These are phyloP conservation scores for Ceraceosorus guamensis DNA, from an alignment of 1,284 basidiomycete genomes.

Conservation along the genomic window DNA sequence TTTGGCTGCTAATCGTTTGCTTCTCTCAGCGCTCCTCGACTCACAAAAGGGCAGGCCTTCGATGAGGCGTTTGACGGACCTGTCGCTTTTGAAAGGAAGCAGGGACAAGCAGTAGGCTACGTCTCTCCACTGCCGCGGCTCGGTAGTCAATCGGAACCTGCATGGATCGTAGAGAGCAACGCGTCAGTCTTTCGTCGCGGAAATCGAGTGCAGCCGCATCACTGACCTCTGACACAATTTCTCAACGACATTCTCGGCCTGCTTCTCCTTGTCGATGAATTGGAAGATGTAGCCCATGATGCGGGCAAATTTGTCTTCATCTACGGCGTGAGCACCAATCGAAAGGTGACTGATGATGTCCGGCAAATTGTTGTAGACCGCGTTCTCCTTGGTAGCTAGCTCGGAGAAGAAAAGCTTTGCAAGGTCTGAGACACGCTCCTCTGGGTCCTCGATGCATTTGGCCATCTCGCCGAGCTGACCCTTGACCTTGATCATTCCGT, in stretches of 20 bases:
- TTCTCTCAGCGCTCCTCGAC: not conserved
- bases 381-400: slow-evolving; percentile 90
- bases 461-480: slow-evolving; percentile 99
- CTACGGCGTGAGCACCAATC: slow-evolving; percentile 84
- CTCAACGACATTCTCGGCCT: slow-evolving; percentile 47
- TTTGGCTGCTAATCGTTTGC: not conserved
- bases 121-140: slow-evolving; percentile 91
- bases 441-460: slow-evolving; percentile 92
- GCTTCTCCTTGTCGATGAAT: slow-evolving; percentile 78
- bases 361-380: slow-evolving; percentile 96
- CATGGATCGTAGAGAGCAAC: slow-evolving; percentile 58
- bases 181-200: slow-evolving; percentile 92
- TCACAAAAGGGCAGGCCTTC: slow-evolving; percentile 57
- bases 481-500: slow-evolving; percentile 99
- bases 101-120: slow-evolving; percentile 91
- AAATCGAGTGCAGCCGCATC: slow-evolving; percentile 2
- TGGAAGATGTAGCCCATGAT: slow-evolving; percentile 93
- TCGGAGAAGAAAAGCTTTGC: slow-evolving; percentile 97
- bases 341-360: slow-evolving; percentile 63
- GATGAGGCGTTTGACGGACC: slow-evolving; percentile 89
- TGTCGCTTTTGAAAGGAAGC: slow-evolving; percentile 91
- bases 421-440: slow-evolving; percentile 77
- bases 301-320: slow-evolving; percentile 81
- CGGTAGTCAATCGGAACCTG: slow-evolving; percentile 81
- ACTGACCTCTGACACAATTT: slow-evolving; percentile 45